Evolutionary conservation across 345 rosid species (phyloP), one percentile per base, ranked within the genome.

Genomic region (Microthlaspi erraticum): DNA sequence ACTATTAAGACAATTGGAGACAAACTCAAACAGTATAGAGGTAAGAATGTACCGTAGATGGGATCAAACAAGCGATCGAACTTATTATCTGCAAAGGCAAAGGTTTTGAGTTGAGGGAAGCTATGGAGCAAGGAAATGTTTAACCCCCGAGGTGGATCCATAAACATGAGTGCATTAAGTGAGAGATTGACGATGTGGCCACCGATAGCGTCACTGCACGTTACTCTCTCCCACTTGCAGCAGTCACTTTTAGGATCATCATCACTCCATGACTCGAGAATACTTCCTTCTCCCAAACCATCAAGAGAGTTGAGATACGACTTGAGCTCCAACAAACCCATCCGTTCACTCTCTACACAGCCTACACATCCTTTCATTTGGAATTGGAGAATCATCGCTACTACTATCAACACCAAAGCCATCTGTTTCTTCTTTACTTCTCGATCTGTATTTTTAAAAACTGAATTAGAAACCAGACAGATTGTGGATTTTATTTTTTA

Each of bases 121-220:
- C 38, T 50, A 38, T 48, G 50, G 50, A 66, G 60, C 26, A 66
- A 50, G 38, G 60, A 66, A 8, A 51, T 38, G 38, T 66, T 66
- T 48, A 66, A 10, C 0, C 19, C 1, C n/a, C n/a, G n/a, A n/a
- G n/a, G n/a, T n/a, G n/a, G n/a, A n/a, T n/a, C n/a, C n/a, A n/a
- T n/a, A n/a, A n/a, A n/a, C n/a, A n/a, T n/a, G n/a, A n/a, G n/a
- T n/a, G n/a, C n/a, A n/a, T n/a, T n/a, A n/a, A 66, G 36, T 3
- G 48, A 23, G 17, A 66, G 71, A 1, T 53, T 0, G 19, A 66
- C 0, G 10, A 66, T 41, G 10, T 29, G 61, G 23, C 61, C 51
- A 60, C 32, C 17, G 1, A 13, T 26, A 12, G 70, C 10, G 17
- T 38, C 46, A 20, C 16, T 53, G 29, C 60, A 66, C 0, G 38